These are phyloP conservation scores for Pseudogymnoascus sp. DNA, from an alignment of 2,329 filamentous ascomycete species.

Conservation along the genomic window DNA sequence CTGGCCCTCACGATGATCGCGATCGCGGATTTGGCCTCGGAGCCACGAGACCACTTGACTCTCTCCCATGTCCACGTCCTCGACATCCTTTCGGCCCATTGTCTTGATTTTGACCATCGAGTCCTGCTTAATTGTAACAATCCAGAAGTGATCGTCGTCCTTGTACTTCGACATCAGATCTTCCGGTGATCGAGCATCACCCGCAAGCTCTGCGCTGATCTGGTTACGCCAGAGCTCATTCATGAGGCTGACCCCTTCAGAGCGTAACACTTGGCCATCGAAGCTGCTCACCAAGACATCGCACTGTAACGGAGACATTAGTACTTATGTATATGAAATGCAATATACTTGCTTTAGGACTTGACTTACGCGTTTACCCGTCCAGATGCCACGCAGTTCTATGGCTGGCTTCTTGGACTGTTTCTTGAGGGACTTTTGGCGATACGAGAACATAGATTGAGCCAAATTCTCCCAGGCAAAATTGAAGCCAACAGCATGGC, in stretches of 20 bases:
- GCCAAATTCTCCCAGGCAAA: conserved; percentile 79
- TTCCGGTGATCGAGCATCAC: conserved; percentile 70
- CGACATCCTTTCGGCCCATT: conserved; percentile 64
- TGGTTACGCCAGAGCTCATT: conserved; percentile 73
- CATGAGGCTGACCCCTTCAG: conserved; percentile 67
- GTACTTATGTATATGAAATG: background rate
- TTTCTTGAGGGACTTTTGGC: conserved; percentile 41
- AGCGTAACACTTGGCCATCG: conserved; percentile 66
- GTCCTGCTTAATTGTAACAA: conserved; percentile 78
- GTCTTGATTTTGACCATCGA: conserved; percentile 71
- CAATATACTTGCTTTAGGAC: conserved; percentile 22
- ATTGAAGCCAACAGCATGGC: conserved; percentile 86
- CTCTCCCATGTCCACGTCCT: conserved; percentile 66
- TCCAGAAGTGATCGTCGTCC: conserved; percentile 74
- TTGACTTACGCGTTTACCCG: conserved; percentile 54
- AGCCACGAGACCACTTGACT: conserved; percentile 73
- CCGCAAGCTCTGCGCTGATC: conserved; percentile 80
- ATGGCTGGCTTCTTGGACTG: conserved; percentile 65
- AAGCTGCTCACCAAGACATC: conserved; percentile 88
- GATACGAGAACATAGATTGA: conserved; percentile 46
- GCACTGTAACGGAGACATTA: conserved; percentile 43
- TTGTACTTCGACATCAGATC: conserved; percentile 69
- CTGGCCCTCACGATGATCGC: conserved; percentile 54
- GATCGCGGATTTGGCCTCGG: conserved; percentile 71
- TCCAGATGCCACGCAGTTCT: conserved; percentile 52